A percentile compares a stretch with the other conserved stretches of the same genome.
phyloP scores from a whole-genome alignment of 768 basidiomycete species.

The Amanita subjunquillea region DNA sequence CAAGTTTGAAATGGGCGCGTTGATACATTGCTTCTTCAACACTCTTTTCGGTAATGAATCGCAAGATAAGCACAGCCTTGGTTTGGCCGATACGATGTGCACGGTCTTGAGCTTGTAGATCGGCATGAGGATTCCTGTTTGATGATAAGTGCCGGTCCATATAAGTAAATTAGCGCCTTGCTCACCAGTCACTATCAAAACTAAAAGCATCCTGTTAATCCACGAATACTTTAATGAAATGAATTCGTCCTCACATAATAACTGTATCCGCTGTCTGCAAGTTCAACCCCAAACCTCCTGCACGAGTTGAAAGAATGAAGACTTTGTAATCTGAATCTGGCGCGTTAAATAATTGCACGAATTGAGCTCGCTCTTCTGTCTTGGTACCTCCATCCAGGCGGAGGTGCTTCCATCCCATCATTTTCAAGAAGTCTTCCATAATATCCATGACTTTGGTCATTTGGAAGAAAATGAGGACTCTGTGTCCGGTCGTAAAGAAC shows the following conservation, averaged over 20 bases:
- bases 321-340: conserved; percentile 78
- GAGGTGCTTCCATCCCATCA: conserved; percentile 78
- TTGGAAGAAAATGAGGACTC: conserved; percentile 99
- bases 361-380: conserved; percentile 85
- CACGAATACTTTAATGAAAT: background rate
- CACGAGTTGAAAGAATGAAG: conserved; percentile 90
- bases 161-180: background rate
- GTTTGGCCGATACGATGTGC: conserved; percentile 99
- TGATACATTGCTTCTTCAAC: conserved; percentile 98
- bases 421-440: conserved; percentile 90
- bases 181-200: conserved; percentile 70
- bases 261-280: conserved; percentile 95
- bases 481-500: conserved; percentile 85
- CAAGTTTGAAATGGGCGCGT: conserved; percentile 90
- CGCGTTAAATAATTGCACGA: conserved; percentile 86
- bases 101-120: conserved; percentile 98
- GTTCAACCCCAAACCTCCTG: conserved; percentile 90
- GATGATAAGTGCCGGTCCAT: background rate
- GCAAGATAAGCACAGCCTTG: conserved; percentile 90
- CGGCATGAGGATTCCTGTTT: conserved; percentile 91
- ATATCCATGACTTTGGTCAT: conserved; percentile 99
- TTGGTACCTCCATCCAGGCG: conserved; percentile 96
- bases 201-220: conserved; percentile 22
- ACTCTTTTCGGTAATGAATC: conserved; percentile 96
- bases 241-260: conserved; percentile 59